A percentile compares a stretch with the other conserved stretches of the same genome.
Evolutionary conservation across 306 rosid genomes (phyloP).

Genomic region (Cicer bijugum): DNA sequence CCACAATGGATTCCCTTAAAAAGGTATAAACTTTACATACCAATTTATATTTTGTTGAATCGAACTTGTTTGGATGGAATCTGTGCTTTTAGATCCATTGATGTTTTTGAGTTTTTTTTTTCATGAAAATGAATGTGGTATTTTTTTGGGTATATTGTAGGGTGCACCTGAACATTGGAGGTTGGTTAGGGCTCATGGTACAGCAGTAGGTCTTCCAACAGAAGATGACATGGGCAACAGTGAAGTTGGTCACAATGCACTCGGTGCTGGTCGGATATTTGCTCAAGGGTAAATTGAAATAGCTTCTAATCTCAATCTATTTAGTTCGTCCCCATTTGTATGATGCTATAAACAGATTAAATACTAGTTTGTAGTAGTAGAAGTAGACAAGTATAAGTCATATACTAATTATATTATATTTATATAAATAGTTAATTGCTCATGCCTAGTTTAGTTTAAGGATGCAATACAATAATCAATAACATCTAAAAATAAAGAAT

Average conservation of each 20-base stretch:
- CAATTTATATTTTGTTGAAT: neutral
- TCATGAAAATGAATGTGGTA: conserved; percentile 5
- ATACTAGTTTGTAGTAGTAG: conserved; percentile 6
- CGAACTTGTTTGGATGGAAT: neutral
- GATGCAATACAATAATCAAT: neutral
- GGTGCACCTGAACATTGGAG: conserved; percentile 93
- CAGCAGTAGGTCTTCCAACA: conserved; percentile 90
- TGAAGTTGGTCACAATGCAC: conserved; percentile 98
- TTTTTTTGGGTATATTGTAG: conserved; percentile 40
- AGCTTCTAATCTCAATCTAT: conserved; percentile 4
- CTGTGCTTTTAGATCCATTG: conserved; percentile 6
- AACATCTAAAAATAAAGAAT: neutral
- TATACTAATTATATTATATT: neutral
- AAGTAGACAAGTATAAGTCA: neutral
- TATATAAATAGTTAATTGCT: neutral
- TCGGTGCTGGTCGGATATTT: conserved; percentile 95
- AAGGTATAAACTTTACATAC: conserved; percentile 27
- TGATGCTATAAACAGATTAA: neutral
- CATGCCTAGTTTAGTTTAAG: neutral
- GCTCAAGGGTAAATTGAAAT: conserved; percentile 81
- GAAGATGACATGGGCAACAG: conserved; percentile 99
- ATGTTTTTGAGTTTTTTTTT: neutral
- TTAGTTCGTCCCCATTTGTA: neutral
- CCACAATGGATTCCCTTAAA: conserved; percentile 94
- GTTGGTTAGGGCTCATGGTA: conserved; percentile 90